Evolutionary conservation across 768 basidiomycete species (phyloP).

Genomic region (Tulasnella sp.): DNA sequence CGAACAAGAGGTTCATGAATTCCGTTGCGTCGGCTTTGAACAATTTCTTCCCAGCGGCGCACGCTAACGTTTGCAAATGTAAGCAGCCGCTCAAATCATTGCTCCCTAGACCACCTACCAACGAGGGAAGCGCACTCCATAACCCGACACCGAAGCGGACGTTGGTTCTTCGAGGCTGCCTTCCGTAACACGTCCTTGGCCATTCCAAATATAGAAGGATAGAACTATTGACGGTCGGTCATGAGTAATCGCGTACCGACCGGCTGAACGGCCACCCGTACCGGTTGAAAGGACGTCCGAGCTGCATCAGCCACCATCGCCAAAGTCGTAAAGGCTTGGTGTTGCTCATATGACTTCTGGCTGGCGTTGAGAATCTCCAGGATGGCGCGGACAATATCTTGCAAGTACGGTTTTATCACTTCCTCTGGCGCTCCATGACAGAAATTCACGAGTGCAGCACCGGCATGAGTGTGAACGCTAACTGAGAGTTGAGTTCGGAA

Average conservation of each 20-base stretch:
- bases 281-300: slow-evolving; percentile 71
- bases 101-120: slow-evolving; percentile 44
- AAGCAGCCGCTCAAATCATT: neutral
- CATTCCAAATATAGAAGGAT: slow-evolving; percentile 74
- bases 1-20: slow-evolving; percentile 67
- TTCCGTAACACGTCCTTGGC: slow-evolving; percentile 70
- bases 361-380: slow-evolving; percentile 49
- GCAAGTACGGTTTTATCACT: slow-evolving; percentile 70
- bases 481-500: slow-evolving; percentile 4
- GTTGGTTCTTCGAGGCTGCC: slow-evolving; percentile 61
- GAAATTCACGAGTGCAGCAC: slow-evolving; percentile 85
- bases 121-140: slow-evolving; percentile 90
- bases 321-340: slow-evolving; percentile 81
- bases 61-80: slow-evolving; percentile 47
- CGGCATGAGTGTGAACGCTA: slow-evolving; percentile 79
- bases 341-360: slow-evolving; percentile 68
- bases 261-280: slow-evolving; percentile 32
- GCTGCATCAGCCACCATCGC: slow-evolving; percentile 89
- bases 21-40: slow-evolving; percentile 71
- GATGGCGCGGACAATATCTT: slow-evolving; percentile 69
- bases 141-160: slow-evolving; percentile 65
- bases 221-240: slow-evolving; percentile 48
- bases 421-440: slow-evolving; percentile 79
- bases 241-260: slow-evolving; percentile 19
- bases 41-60: slow-evolving; percentile 77